Conservation (phyloP, 2,329 filamentous ascomycete species). For the Microdochium trichocladiopsis region DNA sequence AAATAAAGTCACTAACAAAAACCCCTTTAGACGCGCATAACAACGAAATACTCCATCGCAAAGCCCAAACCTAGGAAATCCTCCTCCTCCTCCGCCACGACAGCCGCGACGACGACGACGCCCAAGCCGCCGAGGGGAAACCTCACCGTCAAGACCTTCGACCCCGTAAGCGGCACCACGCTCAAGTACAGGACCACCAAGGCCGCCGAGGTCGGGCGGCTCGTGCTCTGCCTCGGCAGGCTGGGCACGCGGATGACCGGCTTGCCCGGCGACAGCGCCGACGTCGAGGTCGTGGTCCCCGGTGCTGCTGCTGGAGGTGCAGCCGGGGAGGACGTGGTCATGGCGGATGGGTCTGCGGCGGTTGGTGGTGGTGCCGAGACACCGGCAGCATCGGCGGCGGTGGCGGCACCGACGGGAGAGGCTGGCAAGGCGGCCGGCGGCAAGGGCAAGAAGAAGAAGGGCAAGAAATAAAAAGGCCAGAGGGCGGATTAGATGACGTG, state of each 20-base stretch:
- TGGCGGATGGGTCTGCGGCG: slow-evolving; percentile 32
- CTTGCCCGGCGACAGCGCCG: slow-evolving; percentile 29
- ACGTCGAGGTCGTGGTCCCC: slow-evolving; percentile 7
- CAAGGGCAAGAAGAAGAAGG: slow-evolving; percentile 17
- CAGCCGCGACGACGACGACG: slow-evolving; percentile 10
- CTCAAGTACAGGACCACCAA: slow-evolving; percentile 92
- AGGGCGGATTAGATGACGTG: not conserved
- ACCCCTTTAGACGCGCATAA: slow-evolving; percentile 89
- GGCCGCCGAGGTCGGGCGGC: slow-evolving; percentile 77
- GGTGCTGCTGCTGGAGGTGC: slow-evolving; percentile 22
- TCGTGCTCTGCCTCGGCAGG: slow-evolving; percentile 70
- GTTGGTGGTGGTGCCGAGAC: no score
- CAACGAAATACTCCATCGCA: slow-evolving; percentile 80
- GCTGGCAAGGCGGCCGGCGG: slow-evolving; percentile 21
- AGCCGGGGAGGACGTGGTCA: slow-evolving; percentile 27
- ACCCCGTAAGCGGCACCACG: slow-evolving; percentile 71
- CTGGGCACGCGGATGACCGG: slow-evolving; percentile 65
- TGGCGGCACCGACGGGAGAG: slow-evolving; percentile 18
- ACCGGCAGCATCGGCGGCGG: slow-evolving; percentile 15
- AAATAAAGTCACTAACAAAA: not conserved
- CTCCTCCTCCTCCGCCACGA: slow-evolving; percentile 7
- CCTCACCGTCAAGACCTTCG: slow-evolving; percentile 83
- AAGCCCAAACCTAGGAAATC: slow-evolving; percentile 26
- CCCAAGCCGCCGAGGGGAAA: slow-evolving; percentile 53
- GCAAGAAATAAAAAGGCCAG: not conserved